Base-by-base conservation (phyloP, 306 rosid genomes). In the Rosa rugosa region DNA sequence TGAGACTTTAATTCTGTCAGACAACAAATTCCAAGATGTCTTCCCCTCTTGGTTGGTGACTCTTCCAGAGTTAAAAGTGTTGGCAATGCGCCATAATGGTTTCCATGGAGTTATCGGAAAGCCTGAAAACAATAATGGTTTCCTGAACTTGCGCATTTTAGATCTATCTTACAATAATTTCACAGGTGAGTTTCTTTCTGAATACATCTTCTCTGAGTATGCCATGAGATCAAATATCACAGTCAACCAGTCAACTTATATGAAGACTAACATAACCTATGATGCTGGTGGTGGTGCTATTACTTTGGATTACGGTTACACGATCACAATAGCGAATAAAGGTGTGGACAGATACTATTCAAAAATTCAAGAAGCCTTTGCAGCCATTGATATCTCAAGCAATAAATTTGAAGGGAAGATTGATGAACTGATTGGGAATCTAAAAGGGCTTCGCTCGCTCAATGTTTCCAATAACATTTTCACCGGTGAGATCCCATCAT, bases 281-380 rank as follows among this genome's bases (percentile, higher is more conserved):
- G 40, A 23, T 12, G 67, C 40, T 27, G 40, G 16, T 25, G 67
- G 40, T 62, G 36, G 16, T 63, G 68, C 17, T 8, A 54, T 54
- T 54, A 54, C 62, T 20, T 54, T 54, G 3, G 62, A 54, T 54
- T 54, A 54, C 13, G 36, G 56, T 70, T 70, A 44, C 75, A 20
- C 22, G 2, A 45, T 71, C 42, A 71, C 75, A 47, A 10, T 70
- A 44, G 10, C 59, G 46, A 22, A 11, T 25, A 70, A 70, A 46
- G 75, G 75, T 12, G 59, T 25, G 38, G 40, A 45, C 7, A 5
- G 25, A 27, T 22, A 71, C 40, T 71, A 71, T 46, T 25, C 59
- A 22, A 63, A 23, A 36, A 64, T 64, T 31, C 44, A 64, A 64
- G 69, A 64, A 14, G 44, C 44, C 41, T 64, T 64, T 64, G 69